Percentiles rank a stretch among this genome's conserved stretches.
Conservation (phyloP, 2,329 filamentous ascomycete species). For the Colletotrichum tropicale region DNA sequence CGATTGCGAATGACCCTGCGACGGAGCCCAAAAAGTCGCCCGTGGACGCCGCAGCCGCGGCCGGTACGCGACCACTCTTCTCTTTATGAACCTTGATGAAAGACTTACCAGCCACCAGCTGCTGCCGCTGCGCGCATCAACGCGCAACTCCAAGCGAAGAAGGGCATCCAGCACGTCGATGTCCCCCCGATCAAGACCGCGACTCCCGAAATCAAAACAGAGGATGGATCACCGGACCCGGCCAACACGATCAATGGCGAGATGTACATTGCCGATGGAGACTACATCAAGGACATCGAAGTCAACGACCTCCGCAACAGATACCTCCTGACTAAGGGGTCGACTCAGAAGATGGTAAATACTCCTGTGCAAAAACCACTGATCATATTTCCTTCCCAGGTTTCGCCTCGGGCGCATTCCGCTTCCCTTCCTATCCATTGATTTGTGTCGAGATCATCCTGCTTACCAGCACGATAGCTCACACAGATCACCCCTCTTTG, state of each 20-base stretch:
- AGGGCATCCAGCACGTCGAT: constrained; percentile 88
- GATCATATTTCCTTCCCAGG: constrained; percentile 29
- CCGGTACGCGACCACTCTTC: constrained; percentile 60
- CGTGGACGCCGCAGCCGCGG: constrained; percentile 76
- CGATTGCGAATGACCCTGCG: constrained; percentile 55
- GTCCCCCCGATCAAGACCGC: constrained; percentile 78
- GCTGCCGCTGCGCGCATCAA: constrained; percentile 90
- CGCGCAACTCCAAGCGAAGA: constrained; percentile 82
- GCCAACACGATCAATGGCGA: constrained; percentile 76
- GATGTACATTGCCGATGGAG: constrained; percentile 93
- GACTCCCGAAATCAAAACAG: constrained; percentile 49
- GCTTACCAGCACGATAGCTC: constrained; percentile 76
- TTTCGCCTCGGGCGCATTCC: constrained; percentile 7
- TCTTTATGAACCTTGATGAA: background rate
- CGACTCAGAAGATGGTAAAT: constrained; percentile 99
- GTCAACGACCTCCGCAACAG: constrained; percentile 97
- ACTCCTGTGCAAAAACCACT: constrained; percentile 51
- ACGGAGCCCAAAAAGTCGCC: constrained; percentile 53
- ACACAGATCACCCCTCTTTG: constrained; percentile 69
- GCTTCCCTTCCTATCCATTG: constrained; percentile 29
- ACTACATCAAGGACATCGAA: constrained; percentile 98
- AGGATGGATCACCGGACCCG: constrained; percentile 34
- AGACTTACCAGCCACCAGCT: constrained; percentile 54
- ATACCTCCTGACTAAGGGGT: constrained; percentile 95
- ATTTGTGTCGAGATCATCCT: constrained; percentile 64